Conservation (phyloP, 768 basidiomycete species). For the Strobilomyces dryophilus region DNA sequence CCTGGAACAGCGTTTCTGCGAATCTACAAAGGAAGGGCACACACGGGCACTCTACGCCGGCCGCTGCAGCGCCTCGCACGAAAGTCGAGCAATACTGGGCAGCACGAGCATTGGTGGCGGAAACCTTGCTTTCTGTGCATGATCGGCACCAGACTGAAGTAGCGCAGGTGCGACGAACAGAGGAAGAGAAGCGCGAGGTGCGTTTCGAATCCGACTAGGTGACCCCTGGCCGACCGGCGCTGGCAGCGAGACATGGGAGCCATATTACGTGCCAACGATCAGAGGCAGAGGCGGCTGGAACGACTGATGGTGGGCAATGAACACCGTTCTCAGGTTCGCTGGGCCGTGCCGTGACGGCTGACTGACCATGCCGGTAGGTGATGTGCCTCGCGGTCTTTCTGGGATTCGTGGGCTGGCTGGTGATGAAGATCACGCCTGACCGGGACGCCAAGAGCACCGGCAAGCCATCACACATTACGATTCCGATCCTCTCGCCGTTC, state of each 20-base stretch:
- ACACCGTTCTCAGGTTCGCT: not conserved
- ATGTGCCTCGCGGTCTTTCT: constrained; percentile 23
- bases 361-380: constrained; percentile 12
- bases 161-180: constrained; percentile 34
- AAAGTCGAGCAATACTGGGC: constrained; percentile 62
- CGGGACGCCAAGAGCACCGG: constrained; percentile 3
- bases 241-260: constrained; percentile 42
- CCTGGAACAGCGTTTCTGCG: not conserved
- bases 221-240: not conserved
- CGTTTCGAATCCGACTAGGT: constrained; percentile 12
- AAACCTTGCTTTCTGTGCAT: constrained; percentile 51
- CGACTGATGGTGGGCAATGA: constrained; percentile 44
- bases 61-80: constrained; percentile 23
- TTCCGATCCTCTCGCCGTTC: constrained; percentile 75
- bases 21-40: constrained; percentile 8
- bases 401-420: constrained; percentile 18
- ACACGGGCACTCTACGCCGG: constrained; percentile 18
- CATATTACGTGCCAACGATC: constrained; percentile 40
- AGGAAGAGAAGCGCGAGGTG: constrained; percentile 48
- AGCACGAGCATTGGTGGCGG: constrained; percentile 59
- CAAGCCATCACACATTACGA: constrained; percentile 60
- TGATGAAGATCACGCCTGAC: constrained; percentile 15
- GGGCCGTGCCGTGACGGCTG: constrained; percentile 1
- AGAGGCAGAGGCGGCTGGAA: constrained; percentile 48
- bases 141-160: constrained; percentile 49